These are phyloP conservation scores for Didymella exigua DNA, from an alignment of 2,329 filamentous ascomycete genomes.

Conservation along the genomic window DNA sequence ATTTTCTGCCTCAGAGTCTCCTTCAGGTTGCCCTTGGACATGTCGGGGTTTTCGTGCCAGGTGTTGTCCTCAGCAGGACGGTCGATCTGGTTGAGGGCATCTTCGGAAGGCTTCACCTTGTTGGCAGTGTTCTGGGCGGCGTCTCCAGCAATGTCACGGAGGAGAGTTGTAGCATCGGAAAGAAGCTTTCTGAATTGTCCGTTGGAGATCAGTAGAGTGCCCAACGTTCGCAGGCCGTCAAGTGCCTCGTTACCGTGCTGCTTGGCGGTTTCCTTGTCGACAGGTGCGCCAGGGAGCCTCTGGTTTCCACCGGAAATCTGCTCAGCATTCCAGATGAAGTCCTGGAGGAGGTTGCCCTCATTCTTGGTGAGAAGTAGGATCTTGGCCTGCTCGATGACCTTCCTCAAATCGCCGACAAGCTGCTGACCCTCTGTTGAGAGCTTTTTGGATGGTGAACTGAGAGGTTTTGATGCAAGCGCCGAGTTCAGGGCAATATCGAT, in stretches of 20 bases:
- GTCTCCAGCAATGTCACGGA: slow-evolving; percentile 92
- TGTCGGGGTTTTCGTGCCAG: slow-evolving; percentile 86
- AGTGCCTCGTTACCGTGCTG: slow-evolving; percentile 84
- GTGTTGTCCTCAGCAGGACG: slow-evolving; percentile 85
- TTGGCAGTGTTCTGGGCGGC: slow-evolving; percentile 79
- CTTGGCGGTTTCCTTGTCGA: slow-evolving; percentile 77
- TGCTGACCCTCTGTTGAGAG: slow-evolving; percentile 81
- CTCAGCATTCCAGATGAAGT: slow-evolving; percentile 95
- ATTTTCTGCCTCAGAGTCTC: slow-evolving; percentile 67
- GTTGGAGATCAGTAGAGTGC: slow-evolving; percentile 89
- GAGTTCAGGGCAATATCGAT: slow-evolving; percentile 95
- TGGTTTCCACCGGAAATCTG: slow-evolving; percentile 70
- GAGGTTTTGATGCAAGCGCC: slow-evolving; percentile 72
- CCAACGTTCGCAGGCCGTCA: slow-evolving; percentile 84
- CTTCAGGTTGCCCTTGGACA: slow-evolving; percentile 73
- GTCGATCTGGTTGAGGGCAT: slow-evolving; percentile 78
- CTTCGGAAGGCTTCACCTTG: slow-evolving; percentile 76
- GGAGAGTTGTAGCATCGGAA: slow-evolving; percentile 77
- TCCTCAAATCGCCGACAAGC: slow-evolving; percentile 77
- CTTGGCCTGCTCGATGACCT: slow-evolving; percentile 85
- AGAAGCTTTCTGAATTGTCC: slow-evolving; percentile 92
- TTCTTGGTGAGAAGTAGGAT: slow-evolving; percentile 89
- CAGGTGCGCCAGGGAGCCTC: slow-evolving; percentile 65
- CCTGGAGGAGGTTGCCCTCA: slow-evolving; percentile 88
- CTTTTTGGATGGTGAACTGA: slow-evolving; percentile 73